Evolutionary conservation across 2,329 filamentous ascomycete species (phyloP).

Genomic region (Fonsecaea multimorphosa): DNA sequence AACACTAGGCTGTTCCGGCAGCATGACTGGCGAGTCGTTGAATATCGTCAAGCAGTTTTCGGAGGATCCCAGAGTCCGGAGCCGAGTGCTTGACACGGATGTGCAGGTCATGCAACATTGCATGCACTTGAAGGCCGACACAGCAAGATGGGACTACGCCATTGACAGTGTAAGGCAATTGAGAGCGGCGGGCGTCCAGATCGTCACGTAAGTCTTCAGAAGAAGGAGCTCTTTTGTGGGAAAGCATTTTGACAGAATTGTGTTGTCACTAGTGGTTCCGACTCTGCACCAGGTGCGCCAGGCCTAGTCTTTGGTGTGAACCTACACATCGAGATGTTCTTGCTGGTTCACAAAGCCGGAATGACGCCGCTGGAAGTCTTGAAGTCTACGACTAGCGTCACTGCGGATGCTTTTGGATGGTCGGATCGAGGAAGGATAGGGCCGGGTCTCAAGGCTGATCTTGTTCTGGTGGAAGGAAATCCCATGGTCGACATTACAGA

Average conservation of each 20-base stretch:
- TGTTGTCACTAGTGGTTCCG: slow-evolving; percentile 18
- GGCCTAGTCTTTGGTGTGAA: slow-evolving; percentile 23
- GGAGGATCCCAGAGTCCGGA: slow-evolving; percentile 16
- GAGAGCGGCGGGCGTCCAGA: slow-evolving; percentile 16
- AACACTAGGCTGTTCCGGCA: slow-evolving; percentile 7
- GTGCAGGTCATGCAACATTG: slow-evolving; percentile 6
- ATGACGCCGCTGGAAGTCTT: slow-evolving; percentile 38
- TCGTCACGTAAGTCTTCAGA: slow-evolving; percentile 16
- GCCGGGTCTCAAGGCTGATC: slow-evolving; percentile 26
- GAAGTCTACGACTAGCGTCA: slow-evolving; percentile 36
- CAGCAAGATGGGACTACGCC: slow-evolving; percentile 24
- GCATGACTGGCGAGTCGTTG: slow-evolving; percentile 16
- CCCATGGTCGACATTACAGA: slow-evolving; percentile 24
- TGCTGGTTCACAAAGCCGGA: slow-evolving; percentile 38
- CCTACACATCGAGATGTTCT: slow-evolving; percentile 39
- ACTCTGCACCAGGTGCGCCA: slow-evolving; percentile 17
- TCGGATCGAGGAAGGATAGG: slow-evolving; percentile 39
- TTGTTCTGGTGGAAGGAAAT: slow-evolving; percentile 29
- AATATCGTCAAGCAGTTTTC: slow-evolving; percentile 13
- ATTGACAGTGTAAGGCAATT: slow-evolving; percentile 26
- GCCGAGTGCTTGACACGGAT: background rate
- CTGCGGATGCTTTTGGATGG: slow-evolving; percentile 38
- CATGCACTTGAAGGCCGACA: slow-evolving; percentile 13
- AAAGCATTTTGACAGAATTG: background rate
- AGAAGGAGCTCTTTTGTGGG: background rate